These are phyloP conservation scores for Peronospora destructor DNA, from an alignment of 352 stramenopile species.

Conservation along the genomic window DNA sequence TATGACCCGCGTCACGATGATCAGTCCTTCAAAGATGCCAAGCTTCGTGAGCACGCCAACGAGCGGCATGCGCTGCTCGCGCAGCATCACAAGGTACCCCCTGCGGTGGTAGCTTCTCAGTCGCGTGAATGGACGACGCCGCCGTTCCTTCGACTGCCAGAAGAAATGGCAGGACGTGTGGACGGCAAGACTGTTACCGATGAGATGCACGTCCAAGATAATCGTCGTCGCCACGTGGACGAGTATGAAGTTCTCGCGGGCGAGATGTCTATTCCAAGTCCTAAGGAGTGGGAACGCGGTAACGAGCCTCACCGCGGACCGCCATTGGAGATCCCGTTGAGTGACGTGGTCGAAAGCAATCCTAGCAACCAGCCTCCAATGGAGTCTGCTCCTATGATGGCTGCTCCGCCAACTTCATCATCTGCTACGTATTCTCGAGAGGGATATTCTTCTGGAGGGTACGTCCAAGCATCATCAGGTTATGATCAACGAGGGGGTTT, in stretches of 20 bases:
- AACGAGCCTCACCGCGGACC: conserved; percentile 56
- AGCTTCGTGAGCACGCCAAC: conserved; percentile 77
- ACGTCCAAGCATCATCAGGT: conserved; percentile 9
- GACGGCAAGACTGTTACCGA: conserved; percentile 34
- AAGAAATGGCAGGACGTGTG: conserved; percentile 40
- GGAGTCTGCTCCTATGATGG: conserved; percentile 18
- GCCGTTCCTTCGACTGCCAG: conserved; percentile 51
- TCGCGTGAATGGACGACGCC: conserved; percentile 63
- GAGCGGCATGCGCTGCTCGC: conserved; percentile 58
- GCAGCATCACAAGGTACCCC: conserved; percentile 64
- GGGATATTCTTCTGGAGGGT: conserved; percentile 21
- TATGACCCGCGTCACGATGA: conserved; percentile 52
- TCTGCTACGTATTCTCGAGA: conserved; percentile 16
- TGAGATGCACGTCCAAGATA: conserved; percentile 60
- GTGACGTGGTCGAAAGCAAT: conserved; percentile 44
- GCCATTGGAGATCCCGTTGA: conserved; percentile 57
- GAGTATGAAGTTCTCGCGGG: conserved; percentile 78
- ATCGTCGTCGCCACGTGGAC: conserved; percentile 68
- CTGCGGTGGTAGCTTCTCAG: conserved; percentile 37
- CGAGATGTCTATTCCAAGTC: conserved; percentile 65
- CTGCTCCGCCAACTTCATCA: conserved; percentile 13
- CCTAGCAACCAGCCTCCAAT: conserved; percentile 14
- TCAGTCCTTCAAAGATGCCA: conserved; percentile 74
- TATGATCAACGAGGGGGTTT: conserved; percentile 24
- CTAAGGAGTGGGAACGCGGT: conserved; percentile 69